Evolutionary conservation across 495 filamentous ascomycete species (phyloP).

Genomic region (Chaetomidium leptoderma): DNA sequence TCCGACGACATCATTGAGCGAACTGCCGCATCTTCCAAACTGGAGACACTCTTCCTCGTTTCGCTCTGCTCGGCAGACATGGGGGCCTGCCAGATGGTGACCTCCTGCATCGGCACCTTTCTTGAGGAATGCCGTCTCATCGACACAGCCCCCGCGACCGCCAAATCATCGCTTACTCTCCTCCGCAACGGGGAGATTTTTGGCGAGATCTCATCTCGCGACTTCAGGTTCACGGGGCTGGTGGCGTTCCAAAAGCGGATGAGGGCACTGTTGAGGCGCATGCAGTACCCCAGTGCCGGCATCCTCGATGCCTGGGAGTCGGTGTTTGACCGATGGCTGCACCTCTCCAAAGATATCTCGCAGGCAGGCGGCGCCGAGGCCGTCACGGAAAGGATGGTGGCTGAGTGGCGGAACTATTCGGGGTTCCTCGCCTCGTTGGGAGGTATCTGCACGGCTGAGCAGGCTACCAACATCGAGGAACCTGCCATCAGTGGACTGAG

Average conservation of each 20-base stretch:
- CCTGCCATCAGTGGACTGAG: conserved; percentile 51
- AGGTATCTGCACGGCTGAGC: conserved; percentile 61
- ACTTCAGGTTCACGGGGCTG: conserved; percentile 59
- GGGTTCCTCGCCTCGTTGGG: conserved; percentile 63
- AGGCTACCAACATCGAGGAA: conserved; percentile 51
- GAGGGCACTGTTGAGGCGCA: conserved; percentile 52
- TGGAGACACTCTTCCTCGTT: conserved; percentile 58
- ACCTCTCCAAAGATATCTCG: conserved; percentile 56
- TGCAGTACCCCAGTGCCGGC: conserved; percentile 55
- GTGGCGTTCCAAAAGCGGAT: conserved; percentile 64
- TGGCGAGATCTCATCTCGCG: conserved; percentile 55
- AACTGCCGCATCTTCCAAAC: conserved; percentile 43
- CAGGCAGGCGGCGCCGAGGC: conserved; percentile 40
- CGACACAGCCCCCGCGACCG: conserved; percentile 45
- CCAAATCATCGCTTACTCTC: conserved; percentile 48
- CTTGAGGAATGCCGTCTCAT: conserved; percentile 56
- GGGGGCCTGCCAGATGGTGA: conserved; percentile 58
- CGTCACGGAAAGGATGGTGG: conserved; percentile 51
- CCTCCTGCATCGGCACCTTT: conserved; percentile 57
- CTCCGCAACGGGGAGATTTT: conserved; percentile 59
- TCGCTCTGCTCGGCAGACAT: conserved; percentile 60
- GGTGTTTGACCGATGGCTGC: conserved; percentile 57
- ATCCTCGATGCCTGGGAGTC: conserved; percentile 62
- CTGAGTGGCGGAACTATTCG: conserved; percentile 63
- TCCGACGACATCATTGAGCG: conserved; percentile 49